A percentile compares a stretch with the other conserved stretches of the same genome.
Conservation (phyloP, 805 yeast genomes). For the Candida corydali region DNA sequence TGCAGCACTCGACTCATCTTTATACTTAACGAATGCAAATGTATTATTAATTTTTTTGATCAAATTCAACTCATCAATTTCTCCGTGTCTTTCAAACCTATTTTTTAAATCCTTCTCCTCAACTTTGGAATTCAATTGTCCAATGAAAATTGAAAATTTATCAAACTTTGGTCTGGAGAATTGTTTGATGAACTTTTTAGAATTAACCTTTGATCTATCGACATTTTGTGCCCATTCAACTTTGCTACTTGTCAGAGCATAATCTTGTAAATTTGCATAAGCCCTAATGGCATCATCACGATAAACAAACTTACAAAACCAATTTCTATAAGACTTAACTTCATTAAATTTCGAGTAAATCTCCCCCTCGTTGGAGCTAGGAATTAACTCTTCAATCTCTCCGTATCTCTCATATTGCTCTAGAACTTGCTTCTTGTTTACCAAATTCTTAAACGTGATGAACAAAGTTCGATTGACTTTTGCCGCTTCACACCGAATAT, state of each 20-base stretch:
- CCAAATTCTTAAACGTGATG: conserved; percentile 33
- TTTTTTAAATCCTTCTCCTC: conserved; percentile 51
- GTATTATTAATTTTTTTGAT: conserved; percentile 44
- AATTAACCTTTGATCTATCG: conserved; percentile 35
- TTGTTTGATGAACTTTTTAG: conserved; percentile 3
- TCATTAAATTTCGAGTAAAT: conserved; percentile 10
- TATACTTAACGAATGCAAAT: conserved; percentile 72
- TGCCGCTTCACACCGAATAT: conserved; percentile 85
- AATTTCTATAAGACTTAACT: conserved; percentile 34
- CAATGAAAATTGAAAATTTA: conserved; percentile 71
- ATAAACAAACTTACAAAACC: conserved; percentile 77
- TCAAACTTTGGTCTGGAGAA: conserved; percentile 38
- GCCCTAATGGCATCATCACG: conserved; percentile 89
- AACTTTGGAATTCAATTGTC: conserved; percentile 57
- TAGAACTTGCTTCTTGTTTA: conserved; percentile 31
- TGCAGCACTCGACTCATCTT: conserved; percentile 70
- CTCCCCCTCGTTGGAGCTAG: conserved; percentile 34
- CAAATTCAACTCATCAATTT: conserved; percentile 54
- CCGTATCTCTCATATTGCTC: conserved; percentile 54
- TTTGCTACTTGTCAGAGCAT: conserved; percentile 40
- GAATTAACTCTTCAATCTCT: conserved; percentile 64
- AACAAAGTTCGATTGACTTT: conserved; percentile 85
- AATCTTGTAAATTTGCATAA: conserved; percentile 61
- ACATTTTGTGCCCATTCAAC: conserved; percentile 88
- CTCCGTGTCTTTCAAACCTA: conserved; percentile 67